Evolutionary conservation across 2,329 filamentous ascomycete genomes (phyloP), one percentile per base, ranked within the genome.

Genomic region (Hymenoscyphus occultus): DNA sequence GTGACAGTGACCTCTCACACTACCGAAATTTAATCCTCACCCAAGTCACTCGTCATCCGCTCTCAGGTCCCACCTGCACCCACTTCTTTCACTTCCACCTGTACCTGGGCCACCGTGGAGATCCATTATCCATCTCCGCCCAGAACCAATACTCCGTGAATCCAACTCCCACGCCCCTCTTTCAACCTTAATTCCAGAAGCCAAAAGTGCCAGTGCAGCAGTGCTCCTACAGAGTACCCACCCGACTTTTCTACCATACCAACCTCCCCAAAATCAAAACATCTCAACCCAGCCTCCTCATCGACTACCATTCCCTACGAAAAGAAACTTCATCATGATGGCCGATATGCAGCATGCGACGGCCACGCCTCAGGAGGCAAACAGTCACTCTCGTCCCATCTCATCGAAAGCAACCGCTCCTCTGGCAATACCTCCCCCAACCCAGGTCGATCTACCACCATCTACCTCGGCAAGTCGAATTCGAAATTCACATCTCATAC

Each of bases 401-500:
- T 72, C 74, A 62, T 63, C 63, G 59, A 69, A 68, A 54, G 65
- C 65, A 40, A 45, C 62, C 39, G 42, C 63, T 32, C 32, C 57
- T 64, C 59, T 74, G 35, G 64, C 71, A 45, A 71, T 73, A 32
- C 68, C 68, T 54, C 65, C 68, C 39, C 60, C 70, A 22, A 40
- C 70, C 54, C 31, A 63, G 9, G 66, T 66, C 45, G 56, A 62
- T 39, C 59, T 73, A 51, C 68, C 71, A 39, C 63, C 69, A 13
- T 57, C 67, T 16, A 65, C 68, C n/a, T 69, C 73, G 16, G 64
- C 70, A n/a, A 67, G 59, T 60, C 70, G 68, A 42, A 68, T 73
- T 39, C 73, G 73, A 32, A 73, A 73, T 62, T 72, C 71, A 63
- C 82, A 85, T 71, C 77, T 86, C 32, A 81, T 80, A 32, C 75